Evolutionary conservation across 768 basidiomycete genomes (phyloP).

Genomic region (Russula dissimulans): DNA sequence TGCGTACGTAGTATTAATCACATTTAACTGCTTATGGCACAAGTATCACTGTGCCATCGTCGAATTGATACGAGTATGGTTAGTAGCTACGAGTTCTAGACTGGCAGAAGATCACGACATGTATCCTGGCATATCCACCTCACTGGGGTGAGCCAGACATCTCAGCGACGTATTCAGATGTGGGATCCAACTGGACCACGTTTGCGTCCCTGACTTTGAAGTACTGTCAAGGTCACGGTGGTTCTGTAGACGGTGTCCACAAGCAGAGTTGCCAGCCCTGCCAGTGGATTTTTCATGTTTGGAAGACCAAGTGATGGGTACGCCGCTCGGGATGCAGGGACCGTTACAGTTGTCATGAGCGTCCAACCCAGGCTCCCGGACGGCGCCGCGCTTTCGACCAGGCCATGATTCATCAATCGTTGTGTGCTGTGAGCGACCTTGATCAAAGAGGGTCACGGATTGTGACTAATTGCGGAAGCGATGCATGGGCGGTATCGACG

Average conservation of each 20-base stretch:
- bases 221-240: no score
- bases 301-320: no score
- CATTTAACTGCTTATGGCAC: neutral
- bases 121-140: neutral
- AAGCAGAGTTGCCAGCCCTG: no score
- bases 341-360: neutral
- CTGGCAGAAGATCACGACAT: neutral
- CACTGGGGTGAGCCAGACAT: neutral
- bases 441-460: neutral
- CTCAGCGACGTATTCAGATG: neutral
- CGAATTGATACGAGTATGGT: conserved; percentile 8
- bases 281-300: no score
- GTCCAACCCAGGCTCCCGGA: no score
- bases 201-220: neutral
- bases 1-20: neutral
- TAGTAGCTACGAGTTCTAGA: neutral
- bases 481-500: neutral
- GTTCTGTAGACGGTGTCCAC: no score
- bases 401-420: neutral
- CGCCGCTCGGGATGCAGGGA: neutral
- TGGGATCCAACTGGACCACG: neutral
- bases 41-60: neutral
- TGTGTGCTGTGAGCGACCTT: neutral
- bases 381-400: neutral
- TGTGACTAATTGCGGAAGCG: neutral